Conservation (phyloP, 2,329 filamentous ascomycete genomes). For the Celoporthe dispersa region DNA sequence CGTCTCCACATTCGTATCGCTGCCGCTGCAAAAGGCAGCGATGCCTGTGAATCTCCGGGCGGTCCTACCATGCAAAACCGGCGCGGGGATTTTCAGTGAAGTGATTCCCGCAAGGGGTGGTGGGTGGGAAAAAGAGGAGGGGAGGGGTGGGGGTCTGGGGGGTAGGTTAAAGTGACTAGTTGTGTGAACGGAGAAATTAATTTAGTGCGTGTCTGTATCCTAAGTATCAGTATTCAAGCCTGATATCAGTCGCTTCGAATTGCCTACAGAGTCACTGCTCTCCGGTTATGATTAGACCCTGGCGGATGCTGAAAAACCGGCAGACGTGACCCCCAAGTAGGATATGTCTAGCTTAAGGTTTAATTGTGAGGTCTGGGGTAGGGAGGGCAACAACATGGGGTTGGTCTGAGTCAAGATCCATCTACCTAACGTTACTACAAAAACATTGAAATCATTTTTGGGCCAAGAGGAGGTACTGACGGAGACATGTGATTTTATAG, state of each 20-base stretch:
- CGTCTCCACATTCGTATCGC: constrained; percentile 3
- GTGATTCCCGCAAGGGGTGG: neutral
- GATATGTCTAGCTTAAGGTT: neutral
- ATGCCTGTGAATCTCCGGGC: neutral
- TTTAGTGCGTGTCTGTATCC: neutral
- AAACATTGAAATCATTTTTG: too few species aligned
- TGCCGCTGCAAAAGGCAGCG: neutral
- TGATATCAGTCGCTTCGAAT: neutral
- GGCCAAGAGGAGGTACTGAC: neutral
- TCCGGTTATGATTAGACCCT: neutral
- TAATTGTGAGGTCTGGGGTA: too few species aligned
- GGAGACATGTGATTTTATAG: neutral
- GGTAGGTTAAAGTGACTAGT: too few species aligned
- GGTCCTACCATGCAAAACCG: neutral
- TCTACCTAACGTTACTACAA: too few species aligned
- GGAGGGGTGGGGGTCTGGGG: too few species aligned
- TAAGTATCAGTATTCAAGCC: neutral
- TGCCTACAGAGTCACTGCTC: neutral
- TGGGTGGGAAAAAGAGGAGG: neutral
- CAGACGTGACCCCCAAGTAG: neutral
- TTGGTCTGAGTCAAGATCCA: too few species aligned
- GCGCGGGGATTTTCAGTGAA: neutral
- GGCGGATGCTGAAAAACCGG: neutral
- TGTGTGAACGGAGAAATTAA: neutral
- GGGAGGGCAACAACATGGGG: too few species aligned